phyloP scores from a whole-genome alignment of 23 red algal species.

The Gracilaria gracilis region DNA sequence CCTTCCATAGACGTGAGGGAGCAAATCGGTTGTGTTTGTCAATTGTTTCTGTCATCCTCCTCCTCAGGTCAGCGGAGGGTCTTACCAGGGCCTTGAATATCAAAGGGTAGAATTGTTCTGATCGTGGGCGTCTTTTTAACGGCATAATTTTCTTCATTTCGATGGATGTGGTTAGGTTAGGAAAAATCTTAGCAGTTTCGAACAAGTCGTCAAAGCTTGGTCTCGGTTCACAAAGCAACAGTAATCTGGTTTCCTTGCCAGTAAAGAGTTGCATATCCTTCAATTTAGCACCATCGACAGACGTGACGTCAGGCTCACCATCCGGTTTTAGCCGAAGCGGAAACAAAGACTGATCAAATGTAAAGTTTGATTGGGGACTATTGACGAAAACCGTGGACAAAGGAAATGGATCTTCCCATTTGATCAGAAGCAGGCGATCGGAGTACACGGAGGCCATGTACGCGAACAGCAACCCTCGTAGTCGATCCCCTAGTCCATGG shows the following conservation, averaged over 20 bases:
- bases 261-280: background rate
- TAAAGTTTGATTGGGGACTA: constrained; percentile 19
- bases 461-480: constrained; percentile 31
- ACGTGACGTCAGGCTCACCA: background rate
- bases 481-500: constrained; percentile 57
- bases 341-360: constrained; percentile 32
- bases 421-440: constrained; percentile 43
- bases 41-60: constrained; percentile 4
- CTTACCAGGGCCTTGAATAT: constrained; percentile 40
- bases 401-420: constrained; percentile 37
- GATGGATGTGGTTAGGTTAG: background rate
- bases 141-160: background rate
- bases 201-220: constrained; percentile 5
- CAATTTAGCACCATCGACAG: background rate
- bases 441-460: constrained; percentile 43
- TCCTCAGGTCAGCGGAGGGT: background rate
- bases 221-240: constrained; percentile 16
- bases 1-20: constrained; percentile 19
- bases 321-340: background rate
- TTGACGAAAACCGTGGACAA: constrained; percentile 32
- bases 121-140: background rate
- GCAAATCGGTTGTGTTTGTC: background rate
- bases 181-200: background rate
- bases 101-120: constrained; percentile 31
- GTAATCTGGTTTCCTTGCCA: background rate